A percentile compares a stretch with the other conserved stretches of the same genome.
These are phyloP conservation scores for Viridothelium virens DNA, from an alignment of 495 filamentous ascomycete genomes.

Conservation along the genomic window DNA sequence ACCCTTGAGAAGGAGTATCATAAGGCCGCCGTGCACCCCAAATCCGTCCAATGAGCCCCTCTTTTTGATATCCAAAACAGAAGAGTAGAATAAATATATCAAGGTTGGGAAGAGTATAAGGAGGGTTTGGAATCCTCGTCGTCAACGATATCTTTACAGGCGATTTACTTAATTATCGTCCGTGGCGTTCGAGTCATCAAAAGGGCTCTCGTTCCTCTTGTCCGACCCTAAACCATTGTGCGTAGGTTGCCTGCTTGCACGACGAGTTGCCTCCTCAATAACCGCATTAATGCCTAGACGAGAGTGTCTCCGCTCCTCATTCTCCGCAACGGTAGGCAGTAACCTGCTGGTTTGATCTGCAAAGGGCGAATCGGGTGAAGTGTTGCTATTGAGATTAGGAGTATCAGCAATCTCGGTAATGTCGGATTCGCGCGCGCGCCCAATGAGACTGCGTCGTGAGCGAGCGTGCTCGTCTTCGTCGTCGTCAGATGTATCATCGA, in stretches of 20 bases:
- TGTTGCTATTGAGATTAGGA: constrained; percentile 8
- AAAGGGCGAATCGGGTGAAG: constrained; percentile 18
- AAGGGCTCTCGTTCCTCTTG: constrained; percentile 21
- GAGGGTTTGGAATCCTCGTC: background rate
- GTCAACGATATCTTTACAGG: no score
- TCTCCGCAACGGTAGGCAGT: background rate
- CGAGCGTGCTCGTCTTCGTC: constrained; percentile 23
- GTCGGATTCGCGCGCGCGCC: constrained; percentile 20
- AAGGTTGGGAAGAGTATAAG: background rate
- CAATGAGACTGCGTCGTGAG: constrained; percentile 17
- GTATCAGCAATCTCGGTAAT: constrained; percentile 28
- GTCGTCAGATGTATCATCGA: constrained; percentile 26
- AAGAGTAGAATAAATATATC: background rate
- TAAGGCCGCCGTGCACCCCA: background rate
- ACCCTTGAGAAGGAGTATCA: background rate
- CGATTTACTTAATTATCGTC: background rate
- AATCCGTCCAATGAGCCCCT: background rate
- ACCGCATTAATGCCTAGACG: constrained; percentile 27
- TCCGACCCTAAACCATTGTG: constrained; percentile 16
- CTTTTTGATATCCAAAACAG: background rate
- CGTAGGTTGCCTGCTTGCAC: constrained; percentile 25
- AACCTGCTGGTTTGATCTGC: constrained; percentile 15
- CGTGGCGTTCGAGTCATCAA: constrained; percentile 20
- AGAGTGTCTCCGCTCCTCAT: constrained; percentile 4
- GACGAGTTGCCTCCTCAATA: constrained; percentile 32